phyloP scores from a whole-genome alignment of 2,329 filamentous ascomycete genomes.

The Lasiodiplodia theobromae region DNA sequence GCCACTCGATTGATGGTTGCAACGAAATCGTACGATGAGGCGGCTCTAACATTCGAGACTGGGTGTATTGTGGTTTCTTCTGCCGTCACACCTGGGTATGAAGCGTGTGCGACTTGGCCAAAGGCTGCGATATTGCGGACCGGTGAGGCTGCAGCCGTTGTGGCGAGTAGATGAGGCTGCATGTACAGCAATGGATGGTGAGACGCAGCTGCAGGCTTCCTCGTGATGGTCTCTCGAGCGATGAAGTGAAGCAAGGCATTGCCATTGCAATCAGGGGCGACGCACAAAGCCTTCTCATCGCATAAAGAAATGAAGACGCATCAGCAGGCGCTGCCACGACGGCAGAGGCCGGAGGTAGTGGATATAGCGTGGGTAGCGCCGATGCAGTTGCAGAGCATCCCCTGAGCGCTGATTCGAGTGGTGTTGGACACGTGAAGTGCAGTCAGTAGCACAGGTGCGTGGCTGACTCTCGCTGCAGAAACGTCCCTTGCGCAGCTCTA shows the following conservation, averaged over 20 bases:
- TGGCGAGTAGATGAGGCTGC: constrained; percentile 23
- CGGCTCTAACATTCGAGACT: background rate
- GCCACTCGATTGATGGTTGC: background rate
- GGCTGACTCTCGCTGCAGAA: constrained; percentile 25
- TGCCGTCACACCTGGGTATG: constrained; percentile 2
- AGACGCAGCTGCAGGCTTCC: constrained; percentile 13
- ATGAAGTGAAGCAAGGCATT: background rate
- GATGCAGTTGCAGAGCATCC: background rate
- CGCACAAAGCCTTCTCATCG: constrained; percentile 14
- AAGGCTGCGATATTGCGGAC: background rate
- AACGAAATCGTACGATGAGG: constrained; percentile 6
- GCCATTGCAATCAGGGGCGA: background rate
- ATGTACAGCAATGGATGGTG: constrained; percentile 2
- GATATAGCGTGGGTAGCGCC: background rate
- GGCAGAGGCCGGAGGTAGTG: constrained; percentile 15
- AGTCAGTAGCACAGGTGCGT: constrained; percentile 17
- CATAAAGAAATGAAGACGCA: constrained; percentile 22
- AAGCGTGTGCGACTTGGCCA: background rate
- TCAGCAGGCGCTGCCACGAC: constrained; percentile 13
- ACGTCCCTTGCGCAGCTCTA: constrained; percentile 9
- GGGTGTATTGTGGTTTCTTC: background rate
- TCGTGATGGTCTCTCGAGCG: constrained; percentile 8
- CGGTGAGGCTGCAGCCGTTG: background rate
- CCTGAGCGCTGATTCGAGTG: constrained; percentile 15
- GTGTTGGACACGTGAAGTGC: constrained; percentile 15